Evolutionary conservation across 345 rosid genomes (phyloP), one percentile per base, ranked within the genome.

Genomic region (Citrus maxima): DNA sequence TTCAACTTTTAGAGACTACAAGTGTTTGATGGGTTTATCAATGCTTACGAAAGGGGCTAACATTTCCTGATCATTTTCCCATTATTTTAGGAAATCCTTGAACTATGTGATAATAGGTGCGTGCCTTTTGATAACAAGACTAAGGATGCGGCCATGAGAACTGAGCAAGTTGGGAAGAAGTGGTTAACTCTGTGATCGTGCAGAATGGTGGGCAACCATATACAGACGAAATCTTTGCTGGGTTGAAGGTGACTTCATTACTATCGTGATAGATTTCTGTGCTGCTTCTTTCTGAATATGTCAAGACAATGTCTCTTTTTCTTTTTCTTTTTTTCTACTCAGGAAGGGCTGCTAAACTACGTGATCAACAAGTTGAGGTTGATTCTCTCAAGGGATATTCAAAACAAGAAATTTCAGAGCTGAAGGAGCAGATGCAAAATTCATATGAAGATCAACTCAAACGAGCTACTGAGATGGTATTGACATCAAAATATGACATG

Each of bases 111-210:
- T 77, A 89, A 93, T 69, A 73, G 98, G 2, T 22, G 28, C 67
- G 90, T 91, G 46, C 88, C 88, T 80, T 95, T 95, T 80, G 89
- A 95, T 81, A 93, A 95, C 90, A 95, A 92, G 88, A 92, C 95
- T 30, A 82, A 76, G 64, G 83, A 95, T 78, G 88, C 82, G 77
- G 14, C 35, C 2, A 91, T 86, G 89, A 89, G 81, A 81, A 82
- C 62, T 74, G 79, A 81, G 62, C 98, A 95, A 79, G 89, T 92
- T 71, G 73, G 84, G 61, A 78, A 86, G 80, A 95, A 93, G 89
- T 89, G 77, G 93, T 93, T 68, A 85, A 88, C 58, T 63, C 27
- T 24, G 87, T 93, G 73, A 83, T 86, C 37, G 76, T 37, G 10
- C 84, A 82, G 67, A 93, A 93, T 81, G 88, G 85, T 77, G 99